Conservation (phyloP, 108 stramenopile species). For the Pseudonitzschia multistriata region DNA sequence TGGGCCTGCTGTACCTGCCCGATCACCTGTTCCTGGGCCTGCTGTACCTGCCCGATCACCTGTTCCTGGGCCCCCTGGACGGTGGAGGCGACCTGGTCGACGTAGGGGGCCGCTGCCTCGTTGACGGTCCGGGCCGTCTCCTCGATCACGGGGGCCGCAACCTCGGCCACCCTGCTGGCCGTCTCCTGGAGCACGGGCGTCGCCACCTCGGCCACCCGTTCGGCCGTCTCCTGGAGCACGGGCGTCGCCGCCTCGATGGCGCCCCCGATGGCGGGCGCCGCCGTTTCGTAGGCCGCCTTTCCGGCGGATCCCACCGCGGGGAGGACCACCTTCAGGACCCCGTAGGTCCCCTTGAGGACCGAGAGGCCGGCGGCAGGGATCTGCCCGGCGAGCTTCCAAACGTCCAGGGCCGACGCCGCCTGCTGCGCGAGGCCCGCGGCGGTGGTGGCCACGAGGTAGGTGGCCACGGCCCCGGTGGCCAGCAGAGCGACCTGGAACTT, state of each 20-base stretch:
- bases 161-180: background rate
- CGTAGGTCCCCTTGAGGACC: background rate
- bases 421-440: background rate
- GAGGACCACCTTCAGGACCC: background rate
- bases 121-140: background rate
- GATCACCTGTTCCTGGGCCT: background rate
- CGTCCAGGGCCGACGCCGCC: background rate
- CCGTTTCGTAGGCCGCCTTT: constrained; percentile 1
- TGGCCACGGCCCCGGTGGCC: background rate
- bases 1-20: background rate
- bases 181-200: background rate
- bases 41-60: background rate
- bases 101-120: constrained; percentile 1
- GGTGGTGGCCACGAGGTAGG: background rate
- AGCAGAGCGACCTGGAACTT: background rate
- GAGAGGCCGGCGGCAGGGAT: background rate
- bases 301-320: background rate
- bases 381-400: background rate
- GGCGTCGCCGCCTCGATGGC: background rate
- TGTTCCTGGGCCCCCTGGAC: background rate
- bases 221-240: background rate
- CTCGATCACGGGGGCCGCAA: background rate
- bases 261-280: background rate
- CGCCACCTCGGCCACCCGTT: background rate
- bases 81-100: background rate